Evolutionary conservation across 2,329 filamentous ascomycete species (phyloP).

Genomic region (Arthrocladium fulminans): DNA sequence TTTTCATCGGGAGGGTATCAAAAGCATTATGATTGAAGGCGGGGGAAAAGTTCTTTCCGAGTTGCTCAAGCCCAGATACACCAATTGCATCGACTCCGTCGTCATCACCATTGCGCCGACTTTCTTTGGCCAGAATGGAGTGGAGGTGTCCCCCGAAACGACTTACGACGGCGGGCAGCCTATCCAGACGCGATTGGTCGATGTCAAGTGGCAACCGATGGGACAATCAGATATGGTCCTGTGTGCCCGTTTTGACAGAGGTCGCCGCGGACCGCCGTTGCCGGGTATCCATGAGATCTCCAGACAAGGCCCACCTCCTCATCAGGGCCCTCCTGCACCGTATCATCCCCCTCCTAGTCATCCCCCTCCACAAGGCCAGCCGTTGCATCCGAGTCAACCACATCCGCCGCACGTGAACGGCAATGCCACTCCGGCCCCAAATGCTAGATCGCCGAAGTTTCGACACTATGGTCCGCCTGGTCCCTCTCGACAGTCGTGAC

Average conservation of each 20-base stretch:
- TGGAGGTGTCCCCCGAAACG: constrained; percentile 61
- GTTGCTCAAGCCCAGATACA: constrained; percentile 56
- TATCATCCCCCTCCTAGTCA: not conserved
- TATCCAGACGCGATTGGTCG: constrained; percentile 53
- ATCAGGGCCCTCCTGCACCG: not conserved
- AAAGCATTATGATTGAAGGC: constrained; percentile 86
- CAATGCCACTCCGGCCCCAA: not conserved
- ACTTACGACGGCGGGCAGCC: constrained; percentile 43
- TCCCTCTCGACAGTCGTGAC: not conserved
- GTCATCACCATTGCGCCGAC: constrained; percentile 84
- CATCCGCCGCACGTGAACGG: not conserved
- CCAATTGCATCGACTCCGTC: constrained; percentile 61
- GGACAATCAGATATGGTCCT: constrained; percentile 71
- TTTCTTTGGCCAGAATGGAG: constrained; percentile 77
- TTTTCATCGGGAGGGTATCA: constrained; percentile 52
- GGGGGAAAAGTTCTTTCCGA: constrained; percentile 75
- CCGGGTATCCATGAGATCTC: constrained; percentile 10
- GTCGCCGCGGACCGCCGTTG: not conserved
- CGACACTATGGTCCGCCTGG: not conserved
- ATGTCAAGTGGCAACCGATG: constrained; percentile 66
- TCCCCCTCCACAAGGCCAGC: not conserved
- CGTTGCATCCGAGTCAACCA: not conserved
- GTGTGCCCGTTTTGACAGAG: constrained; percentile 51
- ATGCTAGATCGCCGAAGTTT: not conserved
- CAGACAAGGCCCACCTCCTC: not conserved